Evolutionary conservation across 2,329 filamentous ascomycete genomes (phyloP).

Genomic region (Calonectria pteridis): DNA sequence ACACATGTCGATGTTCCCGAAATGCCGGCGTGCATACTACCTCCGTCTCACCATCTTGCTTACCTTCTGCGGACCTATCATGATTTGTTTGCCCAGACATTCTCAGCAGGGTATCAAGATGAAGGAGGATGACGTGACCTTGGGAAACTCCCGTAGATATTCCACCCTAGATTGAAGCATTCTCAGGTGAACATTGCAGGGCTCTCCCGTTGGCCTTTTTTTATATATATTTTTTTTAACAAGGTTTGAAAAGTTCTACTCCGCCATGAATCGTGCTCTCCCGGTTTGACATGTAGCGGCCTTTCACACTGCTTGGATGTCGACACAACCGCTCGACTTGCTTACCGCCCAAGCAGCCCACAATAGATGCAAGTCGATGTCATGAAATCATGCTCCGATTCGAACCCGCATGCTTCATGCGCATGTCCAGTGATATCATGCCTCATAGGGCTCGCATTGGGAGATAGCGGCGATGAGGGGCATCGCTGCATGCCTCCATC

Average conservation of each 20-base stretch:
- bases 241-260: background rate
- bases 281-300: background rate
- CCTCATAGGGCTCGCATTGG: conserved; percentile 33
- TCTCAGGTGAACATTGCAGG: conserved; percentile 29
- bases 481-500: conserved; percentile 23
- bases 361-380: background rate
- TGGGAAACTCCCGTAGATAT: conserved; percentile 26
- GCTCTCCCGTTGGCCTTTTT: conserved; percentile 21
- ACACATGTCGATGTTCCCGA: background rate
- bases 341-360: background rate
- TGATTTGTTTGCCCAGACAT: conserved; percentile 19
- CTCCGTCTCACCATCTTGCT: conserved; percentile 1
- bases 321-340: background rate
- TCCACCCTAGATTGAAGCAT: conserved; percentile 32
- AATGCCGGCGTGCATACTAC: conserved; percentile 8
- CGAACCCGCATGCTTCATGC: conserved; percentile 38
- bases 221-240: background rate
- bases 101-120: conserved; percentile 28
- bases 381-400: background rate
- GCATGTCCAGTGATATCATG: conserved; percentile 21
- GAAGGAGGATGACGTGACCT: conserved; percentile 37
- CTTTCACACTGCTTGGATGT: background rate
- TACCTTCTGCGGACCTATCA: background rate
- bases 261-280: conserved; percentile 8
- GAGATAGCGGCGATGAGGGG: conserved; percentile 20